A percentile compares a stretch with the other conserved stretches of the same genome.
Conservation (phyloP, 1,284 basidiomycete genomes). For the Termitomyces sp. region DNA sequence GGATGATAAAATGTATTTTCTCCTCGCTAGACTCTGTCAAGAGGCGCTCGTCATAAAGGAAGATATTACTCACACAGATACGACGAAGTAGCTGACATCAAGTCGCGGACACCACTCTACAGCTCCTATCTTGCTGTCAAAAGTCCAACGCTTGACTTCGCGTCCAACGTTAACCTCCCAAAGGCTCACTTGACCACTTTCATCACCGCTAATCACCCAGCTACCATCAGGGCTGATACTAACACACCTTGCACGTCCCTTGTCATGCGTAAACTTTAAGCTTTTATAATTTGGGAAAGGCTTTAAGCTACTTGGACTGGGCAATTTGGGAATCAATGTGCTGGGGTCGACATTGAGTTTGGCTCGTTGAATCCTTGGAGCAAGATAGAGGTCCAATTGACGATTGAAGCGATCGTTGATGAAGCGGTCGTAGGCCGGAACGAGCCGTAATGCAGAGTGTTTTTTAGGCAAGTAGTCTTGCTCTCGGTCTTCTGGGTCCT, state of each 20-base stretch:
- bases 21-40: slow-evolving; percentile 55
- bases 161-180: slow-evolving; percentile 95
- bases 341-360: slow-evolving; percentile 91
- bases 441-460: slow-evolving; percentile 79
- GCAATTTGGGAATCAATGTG: slow-evolving; percentile 92
- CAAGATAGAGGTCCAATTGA: slow-evolving; percentile 95
- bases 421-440: slow-evolving; percentile 89
- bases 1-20: slow-evolving; percentile 78
- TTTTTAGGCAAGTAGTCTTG: slow-evolving; percentile 89
- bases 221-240: slow-evolving; percentile 84
- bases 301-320: slow-evolving; percentile 85
- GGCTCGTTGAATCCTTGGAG: slow-evolving; percentile 84
- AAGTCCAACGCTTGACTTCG: slow-evolving; percentile 86
- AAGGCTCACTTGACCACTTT: slow-evolving; percentile 80
- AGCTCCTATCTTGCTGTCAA: slow-evolving; percentile 77
- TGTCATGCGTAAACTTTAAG: slow-evolving; percentile 69
- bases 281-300: slow-evolving; percentile 92
- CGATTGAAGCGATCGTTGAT: slow-evolving; percentile 94
- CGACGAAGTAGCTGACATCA: slow-evolving; percentile 80
- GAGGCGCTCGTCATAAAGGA: neutral
- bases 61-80: slow-evolving; percentile 61
- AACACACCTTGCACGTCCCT: slow-evolving; percentile 70
- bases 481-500: slow-evolving; percentile 89
- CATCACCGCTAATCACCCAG: slow-evolving; percentile 92
- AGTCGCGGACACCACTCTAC: slow-evolving; percentile 92